These are phyloP conservation scores for Phialophora expanda DNA, from an alignment of 2,329 filamentous ascomycete genomes.

Conservation along the genomic window DNA sequence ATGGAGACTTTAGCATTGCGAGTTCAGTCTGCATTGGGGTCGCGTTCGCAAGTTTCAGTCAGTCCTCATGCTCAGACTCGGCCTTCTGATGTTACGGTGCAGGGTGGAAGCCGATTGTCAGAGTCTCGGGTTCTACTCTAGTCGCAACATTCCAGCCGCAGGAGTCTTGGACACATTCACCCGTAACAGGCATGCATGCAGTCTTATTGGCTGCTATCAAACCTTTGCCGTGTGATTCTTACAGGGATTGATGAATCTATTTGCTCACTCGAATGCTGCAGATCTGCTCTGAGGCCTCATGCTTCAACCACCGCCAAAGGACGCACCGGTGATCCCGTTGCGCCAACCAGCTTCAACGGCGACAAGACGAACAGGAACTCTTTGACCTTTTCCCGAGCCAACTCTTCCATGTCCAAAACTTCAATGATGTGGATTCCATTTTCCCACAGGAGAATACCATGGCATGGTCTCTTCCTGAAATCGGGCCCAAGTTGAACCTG, in stretches of 20 bases:
- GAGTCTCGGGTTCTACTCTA: neutral
- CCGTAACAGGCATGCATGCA: neutral
- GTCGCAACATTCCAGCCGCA: no score
- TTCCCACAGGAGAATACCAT: constrained; percentile 30
- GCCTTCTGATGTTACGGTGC: neutral
- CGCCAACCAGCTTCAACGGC: constrained; percentile 35
- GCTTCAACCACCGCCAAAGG: constrained; percentile 33
- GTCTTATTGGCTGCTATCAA: neutral
- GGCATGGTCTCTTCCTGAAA: constrained; percentile 24
- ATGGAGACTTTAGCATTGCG: neutral
- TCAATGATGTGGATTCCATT: constrained; percentile 36
- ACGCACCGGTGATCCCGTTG: constrained; percentile 33
- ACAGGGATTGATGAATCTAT: neutral
- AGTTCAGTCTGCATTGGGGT: neutral
- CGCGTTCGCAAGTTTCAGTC: neutral
- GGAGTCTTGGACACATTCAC: neutral
- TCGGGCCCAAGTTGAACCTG: constrained; percentile 27
- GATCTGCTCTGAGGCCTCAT: neutral
- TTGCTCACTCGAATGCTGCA: neutral
- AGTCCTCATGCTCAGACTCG: neutral
- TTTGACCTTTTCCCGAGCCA: constrained; percentile 29
- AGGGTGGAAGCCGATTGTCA: neutral
- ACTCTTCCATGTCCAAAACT: constrained; percentile 34
- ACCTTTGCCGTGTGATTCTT: neutral
- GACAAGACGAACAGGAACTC: constrained; percentile 35